phyloP scores from a whole-genome alignment of 352 stramenopile species.

The Globisporangium solare region DNA sequence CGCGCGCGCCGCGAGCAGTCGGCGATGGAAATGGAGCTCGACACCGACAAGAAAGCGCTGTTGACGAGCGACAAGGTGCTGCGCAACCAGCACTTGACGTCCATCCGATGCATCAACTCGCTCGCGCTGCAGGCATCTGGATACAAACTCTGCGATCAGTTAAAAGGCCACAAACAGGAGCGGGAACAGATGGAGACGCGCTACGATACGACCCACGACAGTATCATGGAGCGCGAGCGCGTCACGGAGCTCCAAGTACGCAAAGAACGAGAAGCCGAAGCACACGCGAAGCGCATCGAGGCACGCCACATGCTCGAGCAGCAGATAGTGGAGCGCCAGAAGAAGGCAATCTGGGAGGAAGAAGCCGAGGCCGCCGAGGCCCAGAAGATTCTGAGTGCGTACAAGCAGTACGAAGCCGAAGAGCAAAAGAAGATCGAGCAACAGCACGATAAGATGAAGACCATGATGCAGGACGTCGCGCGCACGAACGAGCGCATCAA shows the following conservation, averaged over 20 bases:
- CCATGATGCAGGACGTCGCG: slow-evolving; percentile 41
- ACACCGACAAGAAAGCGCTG: slow-evolving; percentile 55
- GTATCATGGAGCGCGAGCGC: slow-evolving; percentile 70
- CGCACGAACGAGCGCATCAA: slow-evolving; percentile 68
- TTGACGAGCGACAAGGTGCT: slow-evolving; percentile 59
- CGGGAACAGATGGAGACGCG: slow-evolving; percentile 34
- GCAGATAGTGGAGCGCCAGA: slow-evolving; percentile 63
- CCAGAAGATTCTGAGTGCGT: slow-evolving; percentile 73
- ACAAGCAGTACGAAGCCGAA: slow-evolving; percentile 77
- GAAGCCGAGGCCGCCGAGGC: slow-evolving; percentile 74
- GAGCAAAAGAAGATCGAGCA: slow-evolving; percentile 53
- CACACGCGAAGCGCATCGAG: slow-evolving; percentile 49
- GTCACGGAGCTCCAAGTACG: slow-evolving; percentile 47
- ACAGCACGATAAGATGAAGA: slow-evolving; percentile 36
- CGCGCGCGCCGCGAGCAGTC: slow-evolving; percentile 60
- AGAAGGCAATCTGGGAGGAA: slow-evolving; percentile 68
- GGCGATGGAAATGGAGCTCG: slow-evolving; percentile 68
- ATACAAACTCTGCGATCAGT: slow-evolving; percentile 57
- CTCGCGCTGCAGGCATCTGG: slow-evolving; percentile 55
- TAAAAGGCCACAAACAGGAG: slow-evolving; percentile 41
- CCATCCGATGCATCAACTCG: slow-evolving; percentile 65
- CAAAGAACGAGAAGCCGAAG: slow-evolving; percentile 32
- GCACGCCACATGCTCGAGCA: slow-evolving; percentile 61
- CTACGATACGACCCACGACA: slow-evolving; percentile 70
- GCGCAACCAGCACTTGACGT: slow-evolving; percentile 55